Evolutionary conservation across 129 eudicot genomes (phyloP).

Genomic region (Dittrichia graveolens): DNA sequence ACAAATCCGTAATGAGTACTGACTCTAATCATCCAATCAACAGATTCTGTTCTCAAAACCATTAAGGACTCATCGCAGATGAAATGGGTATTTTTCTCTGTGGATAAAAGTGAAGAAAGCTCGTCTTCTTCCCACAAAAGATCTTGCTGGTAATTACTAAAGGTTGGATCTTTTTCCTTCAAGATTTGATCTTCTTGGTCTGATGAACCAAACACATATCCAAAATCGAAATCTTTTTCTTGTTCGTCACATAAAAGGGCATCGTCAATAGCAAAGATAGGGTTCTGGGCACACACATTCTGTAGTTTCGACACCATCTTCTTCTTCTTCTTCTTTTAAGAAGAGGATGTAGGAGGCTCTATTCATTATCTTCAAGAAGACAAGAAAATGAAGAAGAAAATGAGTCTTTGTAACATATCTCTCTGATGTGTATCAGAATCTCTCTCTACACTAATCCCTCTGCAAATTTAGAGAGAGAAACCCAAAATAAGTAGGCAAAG

Average conservation of each 20-base stretch:
- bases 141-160: conserved; percentile 46
- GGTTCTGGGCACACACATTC: conserved; percentile 43
- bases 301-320: conserved; percentile 44
- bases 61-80: conserved; percentile 39
- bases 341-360: conserved; percentile 48
- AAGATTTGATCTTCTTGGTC: conserved; percentile 23
- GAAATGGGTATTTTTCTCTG: conserved; percentile 48
- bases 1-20: conserved; percentile 62
- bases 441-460: conserved; percentile 9
- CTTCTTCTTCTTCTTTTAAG: conserved; percentile 41
- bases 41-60: conserved; percentile 49
- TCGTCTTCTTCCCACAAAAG: conserved; percentile 74
- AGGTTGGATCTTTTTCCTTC: conserved; percentile 35
- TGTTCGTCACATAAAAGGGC: conserved; percentile 73
- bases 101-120: conserved; percentile 54
- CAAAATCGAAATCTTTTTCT: conserved; percentile 41
- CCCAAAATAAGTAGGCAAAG: conserved; percentile 39
- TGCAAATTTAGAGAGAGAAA: conserved; percentile 28
- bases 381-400: conserved; percentile 30
- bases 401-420: conserved; percentile 34
- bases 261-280: conserved; percentile 47
- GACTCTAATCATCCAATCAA: conserved; percentile 81
- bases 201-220: conserved; percentile 25
- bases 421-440: conserved; percentile 12
- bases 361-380: conserved; percentile 65